A percentile compares a stretch with the other conserved stretches of the same genome.
Evolutionary conservation across 805 yeast genomes (phyloP).

Genomic region (Cyberlindnera meyerae): DNA sequence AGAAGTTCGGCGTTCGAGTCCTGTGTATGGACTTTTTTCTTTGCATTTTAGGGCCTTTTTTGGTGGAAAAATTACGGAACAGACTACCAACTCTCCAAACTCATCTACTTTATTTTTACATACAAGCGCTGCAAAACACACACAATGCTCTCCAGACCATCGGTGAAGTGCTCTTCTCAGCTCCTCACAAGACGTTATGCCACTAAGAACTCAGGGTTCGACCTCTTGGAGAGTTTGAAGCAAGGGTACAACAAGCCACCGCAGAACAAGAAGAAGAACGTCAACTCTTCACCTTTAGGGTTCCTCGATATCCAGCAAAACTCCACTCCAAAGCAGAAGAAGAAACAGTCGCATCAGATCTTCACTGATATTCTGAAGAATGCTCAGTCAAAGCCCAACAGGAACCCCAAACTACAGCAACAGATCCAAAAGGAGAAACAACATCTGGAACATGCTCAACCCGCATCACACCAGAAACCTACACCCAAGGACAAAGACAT

Average conservation of each 20-base stretch:
- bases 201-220: no score
- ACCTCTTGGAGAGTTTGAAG: no score
- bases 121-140: no score
- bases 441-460: neutral
- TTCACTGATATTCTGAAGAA: neutral
- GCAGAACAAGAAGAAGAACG: no score
- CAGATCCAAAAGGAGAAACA: no score
- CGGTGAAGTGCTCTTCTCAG: no score
- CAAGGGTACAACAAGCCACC: no score
- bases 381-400: neutral
- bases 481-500: slow-evolving; percentile 7
- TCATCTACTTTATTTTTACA: no score
- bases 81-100: no score
- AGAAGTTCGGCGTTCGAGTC: slow-evolving; percentile 7
- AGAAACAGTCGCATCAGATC: neutral
- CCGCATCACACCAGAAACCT: slow-evolving; percentile 7
- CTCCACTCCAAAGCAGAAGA: neutral
- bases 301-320: neutral
- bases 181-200: no score
- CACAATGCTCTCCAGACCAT: no score
- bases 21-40: neutral
- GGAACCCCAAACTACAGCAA: neutral
- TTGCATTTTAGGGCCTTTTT: neutral
- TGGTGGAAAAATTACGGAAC: no score
- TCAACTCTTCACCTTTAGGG: neutral